Percentiles rank a stretch among this genome's conserved stretches.
These are phyloP conservation scores for Magnolia kwangsiensis DNA, from an alignment of 164 flowering plant species.

Conservation along the genomic window DNA sequence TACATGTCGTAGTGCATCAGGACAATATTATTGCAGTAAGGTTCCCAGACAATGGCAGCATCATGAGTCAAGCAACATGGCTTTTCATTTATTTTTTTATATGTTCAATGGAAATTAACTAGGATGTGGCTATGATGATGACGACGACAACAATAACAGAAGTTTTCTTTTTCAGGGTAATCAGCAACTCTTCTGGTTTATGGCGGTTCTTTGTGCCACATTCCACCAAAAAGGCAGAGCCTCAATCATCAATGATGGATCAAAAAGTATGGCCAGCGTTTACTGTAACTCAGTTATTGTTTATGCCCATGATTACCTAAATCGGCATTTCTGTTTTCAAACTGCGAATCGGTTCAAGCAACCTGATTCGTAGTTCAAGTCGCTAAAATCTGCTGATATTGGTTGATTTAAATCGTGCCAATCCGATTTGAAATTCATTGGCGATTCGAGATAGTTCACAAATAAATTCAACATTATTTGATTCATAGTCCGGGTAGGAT, in stretches of 20 bases:
- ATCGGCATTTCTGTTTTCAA: no score
- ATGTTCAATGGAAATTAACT: background rate
- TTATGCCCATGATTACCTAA: background rate
- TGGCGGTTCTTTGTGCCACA: slow-evolving; percentile 55
- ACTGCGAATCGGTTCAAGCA: no score
- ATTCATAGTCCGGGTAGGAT: no score
- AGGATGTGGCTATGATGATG: background rate
- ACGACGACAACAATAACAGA: background rate
- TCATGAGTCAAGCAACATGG: background rate
- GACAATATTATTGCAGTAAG: background rate
- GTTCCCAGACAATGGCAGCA: background rate
- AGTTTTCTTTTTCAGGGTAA: slow-evolving; percentile 21
- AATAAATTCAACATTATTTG: no score
- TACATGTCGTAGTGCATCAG: background rate
- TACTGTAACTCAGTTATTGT: background rate
- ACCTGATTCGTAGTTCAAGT: no score
- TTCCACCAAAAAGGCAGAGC: slow-evolving; percentile 29
- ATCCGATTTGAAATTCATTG: no score
- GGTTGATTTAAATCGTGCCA: no score
- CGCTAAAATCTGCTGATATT: no score
- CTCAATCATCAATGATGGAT: slow-evolving; percentile 28
- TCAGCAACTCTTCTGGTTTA: slow-evolving; percentile 45
- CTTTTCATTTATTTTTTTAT: background rate
- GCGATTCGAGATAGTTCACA: no score
- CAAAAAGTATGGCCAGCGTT: slow-evolving; percentile 36